A percentile compares a stretch with the other conserved stretches of the same genome.
Conservation (phyloP, 2,329 filamentous ascomycete species). For the Claviceps sp. region DNA sequence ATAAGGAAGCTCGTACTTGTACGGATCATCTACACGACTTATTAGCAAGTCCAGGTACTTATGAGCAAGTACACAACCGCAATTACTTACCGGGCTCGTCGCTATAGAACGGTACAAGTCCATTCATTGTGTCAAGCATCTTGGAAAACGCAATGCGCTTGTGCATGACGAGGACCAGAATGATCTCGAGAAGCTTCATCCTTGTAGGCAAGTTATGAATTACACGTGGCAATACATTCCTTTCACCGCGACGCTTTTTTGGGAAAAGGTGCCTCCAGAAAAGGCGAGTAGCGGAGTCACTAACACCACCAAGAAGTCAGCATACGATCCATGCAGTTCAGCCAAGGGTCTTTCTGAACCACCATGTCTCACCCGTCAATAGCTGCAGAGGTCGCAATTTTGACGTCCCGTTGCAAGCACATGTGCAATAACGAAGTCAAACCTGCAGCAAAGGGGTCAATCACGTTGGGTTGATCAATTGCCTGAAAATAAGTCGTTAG, state of each 20-base stretch:
- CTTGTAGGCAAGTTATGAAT: constrained; percentile 43
- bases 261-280: constrained; percentile 58
- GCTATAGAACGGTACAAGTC: constrained; percentile 24
- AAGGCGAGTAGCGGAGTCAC: constrained; percentile 26
- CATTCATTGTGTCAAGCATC: constrained; percentile 31
- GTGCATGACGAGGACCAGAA: constrained; percentile 42
- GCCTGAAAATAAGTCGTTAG: constrained; percentile 9
- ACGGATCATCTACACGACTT: constrained; percentile 27
- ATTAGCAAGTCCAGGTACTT: background rate
- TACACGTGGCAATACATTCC: constrained; percentile 21
- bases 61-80: background rate
- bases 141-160: constrained; percentile 32
- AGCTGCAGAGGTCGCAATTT: constrained; percentile 10
- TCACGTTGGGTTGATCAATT: constrained; percentile 14
- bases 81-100: constrained; percentile 24
- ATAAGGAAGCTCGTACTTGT: constrained; percentile 47
- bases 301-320: constrained; percentile 8
- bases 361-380: constrained; percentile 15
- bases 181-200: constrained; percentile 44
- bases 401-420: constrained; percentile 18
- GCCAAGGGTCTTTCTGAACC: background rate
- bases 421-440: constrained; percentile 17
- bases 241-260: constrained; percentile 2
- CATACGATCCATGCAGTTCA: background rate
- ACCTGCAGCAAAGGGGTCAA: constrained; percentile 18